Conservation (phyloP, 805 yeast species). For the Candida pseudoglaebosa region DNA sequence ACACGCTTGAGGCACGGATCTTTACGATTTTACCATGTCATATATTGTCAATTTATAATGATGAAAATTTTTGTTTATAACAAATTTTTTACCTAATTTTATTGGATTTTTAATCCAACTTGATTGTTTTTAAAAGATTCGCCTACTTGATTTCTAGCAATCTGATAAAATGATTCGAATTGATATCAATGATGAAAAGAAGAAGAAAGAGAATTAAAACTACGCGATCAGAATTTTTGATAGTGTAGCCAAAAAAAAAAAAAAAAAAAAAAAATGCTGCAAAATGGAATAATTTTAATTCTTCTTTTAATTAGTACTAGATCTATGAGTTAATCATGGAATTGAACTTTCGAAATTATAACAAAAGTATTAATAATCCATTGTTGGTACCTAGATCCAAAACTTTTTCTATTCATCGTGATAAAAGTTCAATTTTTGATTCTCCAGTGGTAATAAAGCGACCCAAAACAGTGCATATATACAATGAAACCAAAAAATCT, state of each 20-base stretch:
- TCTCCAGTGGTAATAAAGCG: neutral
- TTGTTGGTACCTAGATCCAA: neutral
- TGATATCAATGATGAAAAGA: neutral
- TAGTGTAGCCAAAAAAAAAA: too few relatives aligned
- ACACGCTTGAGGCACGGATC: conserved; percentile 8
- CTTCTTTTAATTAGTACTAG: too few relatives aligned
- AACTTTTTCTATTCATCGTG: neutral
- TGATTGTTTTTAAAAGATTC: neutral
- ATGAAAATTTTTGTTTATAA: neutral
- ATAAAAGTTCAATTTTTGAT: neutral
- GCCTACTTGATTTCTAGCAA: neutral
- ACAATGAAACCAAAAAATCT: too few relatives aligned
- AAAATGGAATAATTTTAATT: too few relatives aligned
- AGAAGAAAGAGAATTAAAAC: too few relatives aligned
- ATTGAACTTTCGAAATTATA: conserved; percentile 5
- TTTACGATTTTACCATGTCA: conserved; percentile 6
- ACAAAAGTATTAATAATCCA: neutral
- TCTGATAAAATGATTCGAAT: neutral
- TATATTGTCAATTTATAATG: neutral
- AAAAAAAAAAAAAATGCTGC: too few relatives aligned
- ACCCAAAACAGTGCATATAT: conserved; percentile 2
- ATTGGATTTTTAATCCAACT: neutral
- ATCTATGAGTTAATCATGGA: conserved; percentile 2
- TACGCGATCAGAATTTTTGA: too few relatives aligned
- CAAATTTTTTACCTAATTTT: too few relatives aligned